Evolutionary conservation across 1,139 yeast genomes (phyloP).

Genomic region (Scheffersomyces lignicola): DNA sequence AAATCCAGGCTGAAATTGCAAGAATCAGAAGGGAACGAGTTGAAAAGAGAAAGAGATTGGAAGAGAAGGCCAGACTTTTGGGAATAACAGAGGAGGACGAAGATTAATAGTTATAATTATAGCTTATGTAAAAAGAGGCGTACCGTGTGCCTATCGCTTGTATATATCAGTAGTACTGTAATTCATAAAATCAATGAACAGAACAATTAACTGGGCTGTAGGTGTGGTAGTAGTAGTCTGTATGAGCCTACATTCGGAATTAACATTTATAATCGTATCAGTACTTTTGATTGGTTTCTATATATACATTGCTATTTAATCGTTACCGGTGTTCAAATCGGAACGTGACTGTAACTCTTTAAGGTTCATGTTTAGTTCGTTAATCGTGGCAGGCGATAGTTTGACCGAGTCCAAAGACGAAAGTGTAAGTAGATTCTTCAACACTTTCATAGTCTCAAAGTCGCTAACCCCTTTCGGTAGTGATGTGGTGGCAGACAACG

Average conservation of each 20-base stretch:
- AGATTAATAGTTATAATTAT: no score
- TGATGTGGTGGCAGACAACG: no score
- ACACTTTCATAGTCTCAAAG: slow-evolving; percentile 19
- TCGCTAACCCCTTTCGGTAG: slow-evolving; percentile 13
- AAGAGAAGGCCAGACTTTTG: slow-evolving; percentile 66
- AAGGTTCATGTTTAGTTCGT: slow-evolving; percentile 22
- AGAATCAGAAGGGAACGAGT: slow-evolving; percentile 74
- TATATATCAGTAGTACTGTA: no score
- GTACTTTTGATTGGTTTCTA: no score
- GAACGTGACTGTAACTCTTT: slow-evolving; percentile 2
- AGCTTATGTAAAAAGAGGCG: no score
- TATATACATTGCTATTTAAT: no score
- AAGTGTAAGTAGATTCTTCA: slow-evolving; percentile 22
- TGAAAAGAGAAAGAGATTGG: slow-evolving; percentile 73
- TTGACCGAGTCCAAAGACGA: slow-evolving; percentile 21
- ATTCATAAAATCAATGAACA: no score
- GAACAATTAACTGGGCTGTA: no score
- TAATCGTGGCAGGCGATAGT: slow-evolving; percentile 25
- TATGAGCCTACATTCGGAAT: no score
- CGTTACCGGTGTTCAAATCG: slow-evolving; percentile 1
- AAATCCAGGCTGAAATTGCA: slow-evolving; percentile 87
- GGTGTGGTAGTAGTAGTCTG: no score
- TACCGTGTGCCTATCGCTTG: no score
- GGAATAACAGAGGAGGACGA: slow-evolving; percentile 53
- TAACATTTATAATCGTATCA: no score